These are phyloP conservation scores for Aspergillus brasiliensis DNA, from an alignment of 2,329 filamentous ascomycete genomes.

Conservation along the genomic window DNA sequence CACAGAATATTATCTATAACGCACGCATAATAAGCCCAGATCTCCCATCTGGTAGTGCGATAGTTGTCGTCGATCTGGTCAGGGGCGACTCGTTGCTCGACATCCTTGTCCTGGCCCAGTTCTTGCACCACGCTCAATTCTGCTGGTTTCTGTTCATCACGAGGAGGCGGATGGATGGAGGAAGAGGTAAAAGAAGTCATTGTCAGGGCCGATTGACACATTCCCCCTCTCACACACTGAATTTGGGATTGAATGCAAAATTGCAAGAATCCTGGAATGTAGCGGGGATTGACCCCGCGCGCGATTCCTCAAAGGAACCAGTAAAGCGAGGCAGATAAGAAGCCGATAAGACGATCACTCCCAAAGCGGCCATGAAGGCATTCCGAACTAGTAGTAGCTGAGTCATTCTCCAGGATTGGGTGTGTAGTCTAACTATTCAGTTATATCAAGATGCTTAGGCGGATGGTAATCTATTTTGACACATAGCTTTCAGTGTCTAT, in stretches of 20 bases:
- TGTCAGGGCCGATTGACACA: not conserved
- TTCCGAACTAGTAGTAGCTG: not conserved
- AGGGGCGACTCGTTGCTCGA: slow-evolving; percentile 50
- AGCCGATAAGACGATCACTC: not conserved
- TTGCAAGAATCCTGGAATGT: not conserved
- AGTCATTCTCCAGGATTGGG: not conserved
- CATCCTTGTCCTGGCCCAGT: slow-evolving; percentile 3
- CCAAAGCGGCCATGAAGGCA: not conserved
- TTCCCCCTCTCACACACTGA: not conserved
- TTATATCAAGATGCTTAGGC: too few species aligned
- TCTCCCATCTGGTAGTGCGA: slow-evolving; percentile 56
- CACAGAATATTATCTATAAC: slow-evolving; percentile 22
- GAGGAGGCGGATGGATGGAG: not conserved
- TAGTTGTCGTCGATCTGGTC: slow-evolving; percentile 58
- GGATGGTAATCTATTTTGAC: not conserved
- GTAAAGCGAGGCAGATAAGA: not conserved
- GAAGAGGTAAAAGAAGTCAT: not conserved
- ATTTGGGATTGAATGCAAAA: not conserved
- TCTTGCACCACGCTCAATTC: not conserved
- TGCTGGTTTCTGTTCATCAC: not conserved
- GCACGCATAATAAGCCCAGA: slow-evolving; percentile 59
- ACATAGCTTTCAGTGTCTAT: not conserved
- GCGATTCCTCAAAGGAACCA: not conserved
- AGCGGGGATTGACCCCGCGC: not conserved
- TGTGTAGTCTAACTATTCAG: too few species aligned